Conservation (phyloP, 805 yeast species). For the Candida golubevii region DNA sequence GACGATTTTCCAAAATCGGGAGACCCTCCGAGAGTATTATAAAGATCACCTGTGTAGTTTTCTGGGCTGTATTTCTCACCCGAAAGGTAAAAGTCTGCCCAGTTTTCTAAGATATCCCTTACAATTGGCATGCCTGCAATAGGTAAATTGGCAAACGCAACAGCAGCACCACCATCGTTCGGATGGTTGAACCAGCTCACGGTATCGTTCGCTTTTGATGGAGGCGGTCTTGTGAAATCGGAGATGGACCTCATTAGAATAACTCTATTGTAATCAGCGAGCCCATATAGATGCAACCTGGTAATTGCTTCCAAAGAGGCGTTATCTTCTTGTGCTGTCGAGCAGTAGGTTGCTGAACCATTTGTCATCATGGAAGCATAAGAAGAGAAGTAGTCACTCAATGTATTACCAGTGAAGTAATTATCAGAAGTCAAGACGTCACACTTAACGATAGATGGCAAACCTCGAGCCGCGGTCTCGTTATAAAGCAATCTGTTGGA, state of each 20-base stretch:
- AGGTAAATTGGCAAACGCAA: constrained; percentile 49
- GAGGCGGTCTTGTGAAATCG: constrained; percentile 55
- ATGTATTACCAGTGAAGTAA: constrained; percentile 52
- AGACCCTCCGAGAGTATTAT: constrained; percentile 48
- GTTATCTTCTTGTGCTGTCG: constrained; percentile 66
- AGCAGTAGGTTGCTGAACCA: constrained; percentile 54
- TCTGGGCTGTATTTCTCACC: constrained; percentile 37
- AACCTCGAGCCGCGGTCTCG: constrained; percentile 45
- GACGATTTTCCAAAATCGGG: constrained; percentile 35
- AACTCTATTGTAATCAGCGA: constrained; percentile 54
- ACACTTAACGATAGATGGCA: constrained; percentile 49
- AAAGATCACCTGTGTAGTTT: constrained; percentile 60
- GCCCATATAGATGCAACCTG: constrained; percentile 50
- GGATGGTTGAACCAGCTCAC: constrained; percentile 48
- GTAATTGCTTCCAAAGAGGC: constrained; percentile 58
- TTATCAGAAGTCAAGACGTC: constrained; percentile 59
- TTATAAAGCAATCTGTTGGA: constrained; percentile 46
- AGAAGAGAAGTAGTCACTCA: constrained; percentile 48
- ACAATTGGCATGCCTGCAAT: constrained; percentile 53
- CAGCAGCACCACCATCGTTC: constrained; percentile 48
- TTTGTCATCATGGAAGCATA: constrained; percentile 50
- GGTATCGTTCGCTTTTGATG: constrained; percentile 38
- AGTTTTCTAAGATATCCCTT: constrained; percentile 48
- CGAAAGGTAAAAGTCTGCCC: constrained; percentile 33
- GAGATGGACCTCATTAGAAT: constrained; percentile 59